Evolutionary conservation across 192 early-diverging fungal genomes (phyloP), one percentile per base, ranked within the genome.

Genomic region (Lobosporangium transversale): DNA sequence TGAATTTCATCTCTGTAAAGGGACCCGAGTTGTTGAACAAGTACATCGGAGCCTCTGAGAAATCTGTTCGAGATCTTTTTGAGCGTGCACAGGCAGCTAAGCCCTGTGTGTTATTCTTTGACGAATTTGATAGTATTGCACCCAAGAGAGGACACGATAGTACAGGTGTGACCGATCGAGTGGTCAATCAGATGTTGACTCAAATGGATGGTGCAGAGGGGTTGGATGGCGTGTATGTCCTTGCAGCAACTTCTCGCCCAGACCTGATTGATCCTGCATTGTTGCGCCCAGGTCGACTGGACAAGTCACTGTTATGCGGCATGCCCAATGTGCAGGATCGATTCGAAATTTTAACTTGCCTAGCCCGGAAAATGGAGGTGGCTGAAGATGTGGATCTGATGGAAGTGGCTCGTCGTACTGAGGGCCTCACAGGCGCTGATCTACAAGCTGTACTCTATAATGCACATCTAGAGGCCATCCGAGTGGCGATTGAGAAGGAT

Each of bases 131-230:
- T 66, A 85, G 93, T 35, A 95, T 99, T 81, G 97, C 97, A 0
- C 97, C 97, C 32, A 85, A 95, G 32, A 87, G 96, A 75, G 97
- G 97, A n/a, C 94, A 95, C 43, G 97, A 99, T 67, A 98, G 96
- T 73, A 96, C 96, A 7, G 97, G 97, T 53, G 97, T 99, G 6
- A 99, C 97, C 0, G 97, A 99, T 74, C 88, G 97, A 37, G 96
- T 99, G 0, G 97, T 99, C 20, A 99, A 99, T 79, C 97, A 99
- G 80, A 91, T 99, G 84, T 64, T 99, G 70, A 99, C 97, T 6
- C 92, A 95, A 68, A 97, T 99, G 95, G 97, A 99, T 75, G 97
- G 97, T 64, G 97, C 97, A 0, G 96, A 99, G 80, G 95, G 95
- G 0, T 78, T 98, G 14, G 89, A 92, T 40, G 97, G 97, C 35